A percentile compares a stretch with the other conserved stretches of the same genome.
phyloP scores from a whole-genome alignment of 2,329 filamentous ascomycete genomes.

The Hyphodiscus sp. region DNA sequence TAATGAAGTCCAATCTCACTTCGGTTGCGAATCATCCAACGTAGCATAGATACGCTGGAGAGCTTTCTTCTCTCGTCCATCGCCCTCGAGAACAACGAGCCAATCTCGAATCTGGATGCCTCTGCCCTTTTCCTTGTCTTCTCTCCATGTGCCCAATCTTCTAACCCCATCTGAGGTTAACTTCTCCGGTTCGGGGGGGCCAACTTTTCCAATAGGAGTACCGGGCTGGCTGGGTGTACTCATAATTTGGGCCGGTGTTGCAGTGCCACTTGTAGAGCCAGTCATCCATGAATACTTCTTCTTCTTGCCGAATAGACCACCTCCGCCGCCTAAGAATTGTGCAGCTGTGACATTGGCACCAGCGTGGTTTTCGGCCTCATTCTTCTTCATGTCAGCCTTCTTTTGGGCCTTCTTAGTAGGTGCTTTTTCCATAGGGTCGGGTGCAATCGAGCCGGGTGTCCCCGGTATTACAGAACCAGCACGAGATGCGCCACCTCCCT shows the following conservation, averaged over 20 bases:
- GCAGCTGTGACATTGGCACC: slow-evolving; percentile 79
- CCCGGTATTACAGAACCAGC: slow-evolving; percentile 44
- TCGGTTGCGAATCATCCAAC: slow-evolving; percentile 25
- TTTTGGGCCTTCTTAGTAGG: slow-evolving; percentile 85
- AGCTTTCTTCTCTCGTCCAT: slow-evolving; percentile 60
- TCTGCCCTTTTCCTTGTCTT: slow-evolving; percentile 69
- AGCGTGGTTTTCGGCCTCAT: slow-evolving; percentile 71
- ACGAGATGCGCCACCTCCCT: slow-evolving; percentile 44
- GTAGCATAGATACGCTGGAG: slow-evolving; percentile 41
- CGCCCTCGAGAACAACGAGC: slow-evolving; percentile 70
- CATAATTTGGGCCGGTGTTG: slow-evolving; percentile 37
- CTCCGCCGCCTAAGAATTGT: slow-evolving; percentile 64
- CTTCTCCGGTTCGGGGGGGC: slow-evolving; percentile 31
- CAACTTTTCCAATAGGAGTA: slow-evolving; percentile 31
- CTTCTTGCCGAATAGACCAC: slow-evolving; percentile 50
- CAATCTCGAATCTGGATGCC: slow-evolving; percentile 82
- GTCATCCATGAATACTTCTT: slow-evolving; percentile 76
- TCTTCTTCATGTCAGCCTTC: slow-evolving; percentile 64
- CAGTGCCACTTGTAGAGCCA: slow-evolving; percentile 43
- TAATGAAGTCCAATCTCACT: slow-evolving; percentile 30
- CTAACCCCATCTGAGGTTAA: slow-evolving; percentile 54
- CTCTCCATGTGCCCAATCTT: slow-evolving; percentile 67
- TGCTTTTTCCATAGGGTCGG: slow-evolving; percentile 60
- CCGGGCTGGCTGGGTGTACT: slow-evolving; percentile 31
- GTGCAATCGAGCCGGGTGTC: slow-evolving; percentile 56